Percentiles rank a stretch among this genome's conserved stretches.
phyloP scores from a whole-genome alignment of 2,329 filamentous ascomycete species.

The Meredithiella fracta region DNA sequence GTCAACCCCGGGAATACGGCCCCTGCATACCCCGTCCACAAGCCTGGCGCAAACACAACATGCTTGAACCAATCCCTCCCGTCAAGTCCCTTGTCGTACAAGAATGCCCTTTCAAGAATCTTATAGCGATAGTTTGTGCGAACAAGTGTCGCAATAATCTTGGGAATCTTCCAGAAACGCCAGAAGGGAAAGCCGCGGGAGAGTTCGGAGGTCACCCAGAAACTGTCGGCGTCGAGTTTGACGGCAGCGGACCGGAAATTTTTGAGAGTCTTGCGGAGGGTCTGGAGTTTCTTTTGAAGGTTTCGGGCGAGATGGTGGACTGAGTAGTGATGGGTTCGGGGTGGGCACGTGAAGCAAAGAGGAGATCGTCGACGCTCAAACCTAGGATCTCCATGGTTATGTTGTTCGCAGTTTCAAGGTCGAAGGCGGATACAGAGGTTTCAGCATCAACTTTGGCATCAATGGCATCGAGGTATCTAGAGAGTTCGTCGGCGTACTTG shows the following conservation, averaged over 20 bases:
- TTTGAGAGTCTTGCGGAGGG: constrained; percentile 23
- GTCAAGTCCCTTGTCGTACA: constrained; percentile 62
- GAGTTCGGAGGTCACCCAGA: constrained; percentile 27
- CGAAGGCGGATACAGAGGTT: not conserved
- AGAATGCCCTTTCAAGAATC: constrained; percentile 61
- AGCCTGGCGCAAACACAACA: constrained; percentile 76
- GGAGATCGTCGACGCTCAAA: constrained; percentile 18
- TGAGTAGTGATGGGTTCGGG: not conserved
- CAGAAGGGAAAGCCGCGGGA: constrained; percentile 56
- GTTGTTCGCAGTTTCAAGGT: not conserved
- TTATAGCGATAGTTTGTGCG: constrained; percentile 70
- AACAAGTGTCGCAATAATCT: constrained; percentile 45
- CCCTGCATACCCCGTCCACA: constrained; percentile 84
- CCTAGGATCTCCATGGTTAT: constrained; percentile 11
- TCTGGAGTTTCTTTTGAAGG: constrained; percentile 22
- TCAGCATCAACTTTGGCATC: constrained; percentile 29
- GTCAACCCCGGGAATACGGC: constrained; percentile 46
- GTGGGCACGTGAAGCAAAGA: constrained; percentile 20
- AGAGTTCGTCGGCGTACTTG: constrained; percentile 45
- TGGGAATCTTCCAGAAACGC: constrained; percentile 52
- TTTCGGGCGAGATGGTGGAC: not conserved
- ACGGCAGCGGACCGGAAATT: constrained; percentile 26
- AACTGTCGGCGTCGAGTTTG: constrained; percentile 30
- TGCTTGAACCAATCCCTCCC: constrained; percentile 83
- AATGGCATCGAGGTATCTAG: constrained; percentile 34